Conservation (phyloP, 2,329 filamentous ascomycete species). For the Biscogniauxia sp. region DNA sequence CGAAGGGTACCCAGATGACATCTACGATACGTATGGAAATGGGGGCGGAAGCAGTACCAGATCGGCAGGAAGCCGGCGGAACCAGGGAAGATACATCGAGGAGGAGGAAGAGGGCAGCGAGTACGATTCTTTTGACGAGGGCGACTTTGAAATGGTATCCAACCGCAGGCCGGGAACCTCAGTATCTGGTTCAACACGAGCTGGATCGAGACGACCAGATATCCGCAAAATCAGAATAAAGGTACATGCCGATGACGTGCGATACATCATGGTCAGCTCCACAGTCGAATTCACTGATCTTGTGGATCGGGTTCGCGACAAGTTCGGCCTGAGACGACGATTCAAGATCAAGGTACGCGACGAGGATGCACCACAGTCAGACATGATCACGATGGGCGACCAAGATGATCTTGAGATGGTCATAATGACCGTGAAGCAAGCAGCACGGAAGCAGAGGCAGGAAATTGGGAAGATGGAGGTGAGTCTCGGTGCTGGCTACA, state of each 20-base stretch:
- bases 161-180: conserved; percentile 47
- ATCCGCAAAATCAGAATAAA: conserved; percentile 84
- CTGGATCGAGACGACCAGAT: conserved; percentile 60
- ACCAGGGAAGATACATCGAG: conserved; percentile 65
- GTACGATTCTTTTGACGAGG: conserved; percentile 71
- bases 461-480: conserved; percentile 97
- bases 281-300: conserved; percentile 75
- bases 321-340: conserved; percentile 73
- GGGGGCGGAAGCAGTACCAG: conserved; percentile 38
- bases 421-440: conserved; percentile 65
- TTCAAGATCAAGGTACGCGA: conserved; percentile 90
- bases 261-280: conserved; percentile 83
- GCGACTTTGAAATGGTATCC: conserved; percentile 76
- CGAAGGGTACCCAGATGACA: conserved; percentile 65
- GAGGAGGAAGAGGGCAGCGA: conserved; percentile 77
- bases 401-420: conserved; percentile 94
- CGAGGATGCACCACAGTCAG: conserved; percentile 71
- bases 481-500: conserved; percentile 39
- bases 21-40: conserved; percentile 62
- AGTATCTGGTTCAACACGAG: conserved; percentile 47
- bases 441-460: conserved; percentile 68
- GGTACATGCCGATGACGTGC: conserved; percentile 85
- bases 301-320: conserved; percentile 75
- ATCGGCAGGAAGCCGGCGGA: conserved; percentile 41
- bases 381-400: conserved; percentile 97